Conservation (phyloP, 148 eudicot genomes). For the Rhododendron molle region DNA sequence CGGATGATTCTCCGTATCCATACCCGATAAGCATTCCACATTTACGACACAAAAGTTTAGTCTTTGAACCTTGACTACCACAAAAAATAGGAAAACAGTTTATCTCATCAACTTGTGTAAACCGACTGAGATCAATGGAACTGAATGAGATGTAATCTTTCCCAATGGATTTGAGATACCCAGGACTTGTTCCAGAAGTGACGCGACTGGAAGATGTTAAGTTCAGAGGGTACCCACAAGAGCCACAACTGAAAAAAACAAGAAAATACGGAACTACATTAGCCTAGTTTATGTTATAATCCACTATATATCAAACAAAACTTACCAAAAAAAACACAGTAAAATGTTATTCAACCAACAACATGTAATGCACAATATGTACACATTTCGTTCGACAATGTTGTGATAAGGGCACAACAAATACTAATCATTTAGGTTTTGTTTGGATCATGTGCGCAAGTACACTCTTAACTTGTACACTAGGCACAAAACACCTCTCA, state of each 20-base stretch:
- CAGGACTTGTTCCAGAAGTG: conserved; percentile 60
- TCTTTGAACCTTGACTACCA: conserved; percentile 49
- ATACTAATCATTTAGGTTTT: no score
- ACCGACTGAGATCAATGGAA: conserved; percentile 68
- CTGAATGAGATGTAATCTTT: conserved; percentile 63
- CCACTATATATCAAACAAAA: background rate
- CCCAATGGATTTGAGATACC: conserved; percentile 57
- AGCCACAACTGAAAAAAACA: conserved; percentile 53
- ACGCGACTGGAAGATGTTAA: conserved; percentile 59
- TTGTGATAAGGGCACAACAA: background rate
- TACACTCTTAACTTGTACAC: background rate
- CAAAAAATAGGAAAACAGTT: conserved; percentile 55
- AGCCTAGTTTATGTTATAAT: background rate
- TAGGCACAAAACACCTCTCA: no score
- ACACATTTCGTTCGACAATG: background rate
- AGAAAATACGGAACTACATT: background rate
- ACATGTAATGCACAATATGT: background rate
- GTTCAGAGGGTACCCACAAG: conserved; percentile 71
- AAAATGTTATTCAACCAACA: background rate
- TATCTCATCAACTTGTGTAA: conserved; percentile 57
- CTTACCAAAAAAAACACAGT: background rate
- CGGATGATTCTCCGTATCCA: conserved; percentile 38
- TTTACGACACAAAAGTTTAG: conserved; percentile 70
- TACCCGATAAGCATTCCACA: conserved; percentile 64
- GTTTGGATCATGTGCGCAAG: background rate